These are phyloP conservation scores for Scopulariopsis brevicaulis DNA, from an alignment of 2,329 filamentous ascomycete genomes.

Conservation along the genomic window DNA sequence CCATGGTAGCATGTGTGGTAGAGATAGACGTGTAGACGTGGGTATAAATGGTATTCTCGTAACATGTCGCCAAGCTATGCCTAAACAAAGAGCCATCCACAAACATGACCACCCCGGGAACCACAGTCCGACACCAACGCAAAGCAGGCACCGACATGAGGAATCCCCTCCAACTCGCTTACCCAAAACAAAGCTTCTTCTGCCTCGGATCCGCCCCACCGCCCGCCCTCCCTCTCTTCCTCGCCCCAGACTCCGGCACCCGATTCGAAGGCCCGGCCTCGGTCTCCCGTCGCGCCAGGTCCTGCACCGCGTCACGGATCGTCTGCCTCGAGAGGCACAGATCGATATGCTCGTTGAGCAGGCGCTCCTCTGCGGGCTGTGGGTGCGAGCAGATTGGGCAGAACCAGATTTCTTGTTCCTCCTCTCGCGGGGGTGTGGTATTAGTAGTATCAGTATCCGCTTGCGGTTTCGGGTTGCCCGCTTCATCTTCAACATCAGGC, in stretches of 20 bases:
- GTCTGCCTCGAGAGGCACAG: slow-evolving; percentile 76
- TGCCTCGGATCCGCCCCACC: slow-evolving; percentile 30
- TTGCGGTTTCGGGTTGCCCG: no score
- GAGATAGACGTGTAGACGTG: no score
- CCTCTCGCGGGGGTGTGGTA: slow-evolving; percentile 28
- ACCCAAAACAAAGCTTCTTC: slow-evolving; percentile 42
- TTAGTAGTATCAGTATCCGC: slow-evolving; percentile 34
- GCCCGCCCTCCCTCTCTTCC: slow-evolving; percentile 24
- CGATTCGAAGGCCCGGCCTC: slow-evolving; percentile 17
- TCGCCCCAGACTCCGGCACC: background rate
- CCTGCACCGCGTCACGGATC: slow-evolving; percentile 72
- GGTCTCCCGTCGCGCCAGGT: slow-evolving; percentile 20
- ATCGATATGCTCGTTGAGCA: slow-evolving; percentile 89
- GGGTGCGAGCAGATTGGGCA: slow-evolving; percentile 81
- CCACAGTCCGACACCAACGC: background rate
- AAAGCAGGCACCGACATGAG: background rate
- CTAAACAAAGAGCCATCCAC: background rate
- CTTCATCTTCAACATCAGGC: background rate
- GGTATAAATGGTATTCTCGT: background rate
- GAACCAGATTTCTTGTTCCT: slow-evolving; percentile 51
- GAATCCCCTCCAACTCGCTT: slow-evolving; percentile 5
- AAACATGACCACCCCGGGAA: background rate
- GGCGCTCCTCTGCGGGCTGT: slow-evolving; percentile 61
- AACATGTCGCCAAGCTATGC: background rate
- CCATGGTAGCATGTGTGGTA: no score